Evolutionary conservation across 75 land plant species (phyloP).

Genomic region (Pseudotsuga menziesii): DNA sequence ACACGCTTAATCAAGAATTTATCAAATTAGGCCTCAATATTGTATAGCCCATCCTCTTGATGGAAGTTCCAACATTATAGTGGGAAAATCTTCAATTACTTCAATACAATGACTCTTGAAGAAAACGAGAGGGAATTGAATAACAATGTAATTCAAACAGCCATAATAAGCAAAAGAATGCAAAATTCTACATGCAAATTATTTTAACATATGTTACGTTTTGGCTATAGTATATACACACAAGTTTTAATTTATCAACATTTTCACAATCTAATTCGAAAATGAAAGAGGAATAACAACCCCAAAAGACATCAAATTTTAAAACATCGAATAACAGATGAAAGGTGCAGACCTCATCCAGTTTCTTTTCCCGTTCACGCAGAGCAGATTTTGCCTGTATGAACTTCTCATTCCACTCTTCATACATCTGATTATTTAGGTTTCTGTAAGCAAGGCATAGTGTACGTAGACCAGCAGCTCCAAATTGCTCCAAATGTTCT

Average conservation of each 20-base stretch:
- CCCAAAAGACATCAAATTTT: not conserved
- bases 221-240: no score
- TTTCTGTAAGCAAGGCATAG: slow-evolving; percentile 91
- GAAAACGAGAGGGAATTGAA: not conserved
- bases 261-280: not conserved
- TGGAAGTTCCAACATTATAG: no score
- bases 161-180: not conserved
- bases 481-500: slow-evolving; percentile 93
- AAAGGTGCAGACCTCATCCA: slow-evolving; percentile 73
- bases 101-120: no score
- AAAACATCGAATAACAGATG: not conserved
- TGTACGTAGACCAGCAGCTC: slow-evolving; percentile 93
- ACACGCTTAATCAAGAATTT: no score
- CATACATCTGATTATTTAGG: slow-evolving; percentile 63
- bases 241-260: no score
- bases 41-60: no score
- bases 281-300: not conserved
- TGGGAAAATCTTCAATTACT: no score
- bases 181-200: not conserved
- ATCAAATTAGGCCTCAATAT: no score
- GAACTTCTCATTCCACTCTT: slow-evolving; percentile 97
- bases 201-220: not conserved
- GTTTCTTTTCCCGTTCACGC: slow-evolving; percentile 91
- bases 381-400: slow-evolving; percentile 95
- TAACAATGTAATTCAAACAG: not conserved